phyloP scores from a whole-genome alignment of 2,329 filamentous ascomycete genomes.

The Cladophialophora carrionii region DNA sequence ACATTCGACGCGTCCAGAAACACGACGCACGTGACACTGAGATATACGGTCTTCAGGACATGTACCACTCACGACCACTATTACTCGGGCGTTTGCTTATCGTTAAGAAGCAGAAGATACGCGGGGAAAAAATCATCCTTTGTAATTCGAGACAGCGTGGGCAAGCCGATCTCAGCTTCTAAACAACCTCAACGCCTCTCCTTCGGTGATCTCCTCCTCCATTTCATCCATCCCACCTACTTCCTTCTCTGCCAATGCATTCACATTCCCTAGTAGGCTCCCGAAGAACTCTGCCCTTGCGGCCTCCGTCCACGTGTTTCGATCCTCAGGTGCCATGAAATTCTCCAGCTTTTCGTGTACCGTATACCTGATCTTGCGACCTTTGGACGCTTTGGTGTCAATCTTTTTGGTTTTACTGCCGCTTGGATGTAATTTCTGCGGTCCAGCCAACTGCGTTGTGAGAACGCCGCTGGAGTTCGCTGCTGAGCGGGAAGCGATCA shows the following conservation, averaged over 20 bases:
- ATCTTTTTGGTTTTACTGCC: constrained; percentile 70
- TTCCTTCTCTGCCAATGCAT: constrained; percentile 63
- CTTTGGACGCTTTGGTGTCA: constrained; percentile 93
- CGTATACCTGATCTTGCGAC: constrained; percentile 88
- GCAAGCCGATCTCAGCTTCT: constrained; percentile 14
- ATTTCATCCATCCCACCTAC: constrained; percentile 52
- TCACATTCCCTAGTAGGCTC: constrained; percentile 72
- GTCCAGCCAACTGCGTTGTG: constrained; percentile 51
- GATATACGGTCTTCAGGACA: neutral
- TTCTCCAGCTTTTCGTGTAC: constrained; percentile 97
- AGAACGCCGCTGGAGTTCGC: constrained; percentile 46
- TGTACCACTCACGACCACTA: neutral
- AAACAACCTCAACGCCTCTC: constrained; percentile 44
- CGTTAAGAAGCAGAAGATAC: neutral
- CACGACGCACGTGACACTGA: neutral
- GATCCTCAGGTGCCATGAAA: constrained; percentile 76
- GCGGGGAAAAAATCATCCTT: neutral
- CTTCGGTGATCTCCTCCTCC: constrained; percentile 37
- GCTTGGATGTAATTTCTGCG: constrained; percentile 46
- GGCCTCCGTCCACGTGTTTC: constrained; percentile 83
- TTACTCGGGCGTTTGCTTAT: neutral
- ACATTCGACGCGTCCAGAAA: neutral
- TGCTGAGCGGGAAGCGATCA: constrained; percentile 76
- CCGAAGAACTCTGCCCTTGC: constrained; percentile 78
- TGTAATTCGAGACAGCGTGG: neutral